Evolutionary conservation across 352 stramenopile genomes (phyloP).

Genomic region (Pythium pyrilobum): DNA sequence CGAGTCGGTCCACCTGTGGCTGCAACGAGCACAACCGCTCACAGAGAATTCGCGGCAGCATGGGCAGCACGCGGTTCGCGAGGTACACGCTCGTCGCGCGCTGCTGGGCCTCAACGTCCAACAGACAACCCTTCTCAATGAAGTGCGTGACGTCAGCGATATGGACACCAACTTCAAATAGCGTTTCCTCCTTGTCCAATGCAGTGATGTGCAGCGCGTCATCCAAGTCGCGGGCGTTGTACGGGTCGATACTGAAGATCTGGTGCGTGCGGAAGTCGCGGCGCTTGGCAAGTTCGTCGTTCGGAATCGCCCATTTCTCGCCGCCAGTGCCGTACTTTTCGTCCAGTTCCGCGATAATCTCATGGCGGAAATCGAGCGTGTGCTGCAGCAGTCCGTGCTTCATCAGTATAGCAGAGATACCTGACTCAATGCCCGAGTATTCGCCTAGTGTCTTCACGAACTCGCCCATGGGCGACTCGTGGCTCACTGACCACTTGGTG

Average conservation of each 20-base stretch:
- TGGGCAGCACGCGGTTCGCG: slow-evolving; percentile 92
- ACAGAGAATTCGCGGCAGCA: slow-evolving; percentile 95
- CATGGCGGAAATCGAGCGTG: slow-evolving; percentile 55
- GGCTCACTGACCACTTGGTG: slow-evolving; percentile 45
- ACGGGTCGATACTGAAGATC: slow-evolving; percentile 98
- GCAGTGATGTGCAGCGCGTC: slow-evolving; percentile 93
- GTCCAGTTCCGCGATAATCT: slow-evolving; percentile 63
- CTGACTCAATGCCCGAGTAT: slow-evolving; percentile 83
- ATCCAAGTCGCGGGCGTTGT: slow-evolving; percentile 95
- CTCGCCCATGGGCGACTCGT: slow-evolving; percentile 56
- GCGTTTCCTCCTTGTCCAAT: slow-evolving; percentile 48
- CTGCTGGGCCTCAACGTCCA: slow-evolving; percentile 92
- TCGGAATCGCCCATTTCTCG: slow-evolving; percentile 75
- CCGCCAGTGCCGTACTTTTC: slow-evolving; percentile 67
- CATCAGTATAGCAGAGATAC: slow-evolving; percentile 89
- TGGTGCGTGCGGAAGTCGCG: slow-evolving; percentile 87
- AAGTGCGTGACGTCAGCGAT: slow-evolving; percentile 99
- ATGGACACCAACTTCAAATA: slow-evolving; percentile 93
- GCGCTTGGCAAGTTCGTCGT: slow-evolving; percentile 73
- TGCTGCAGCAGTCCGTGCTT: slow-evolving; percentile 85
- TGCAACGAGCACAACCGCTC: slow-evolving; percentile 97
- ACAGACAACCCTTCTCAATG: slow-evolving; percentile 75
- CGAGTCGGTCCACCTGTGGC: slow-evolving; percentile 93
- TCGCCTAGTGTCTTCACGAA: slow-evolving; percentile 75
- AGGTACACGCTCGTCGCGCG: slow-evolving; percentile 97